A percentile compares a stretch with the other conserved stretches of the same genome.
phyloP scores from a whole-genome alignment of 257 asterid genomes.

The Nyctanthes arbortristis region DNA sequence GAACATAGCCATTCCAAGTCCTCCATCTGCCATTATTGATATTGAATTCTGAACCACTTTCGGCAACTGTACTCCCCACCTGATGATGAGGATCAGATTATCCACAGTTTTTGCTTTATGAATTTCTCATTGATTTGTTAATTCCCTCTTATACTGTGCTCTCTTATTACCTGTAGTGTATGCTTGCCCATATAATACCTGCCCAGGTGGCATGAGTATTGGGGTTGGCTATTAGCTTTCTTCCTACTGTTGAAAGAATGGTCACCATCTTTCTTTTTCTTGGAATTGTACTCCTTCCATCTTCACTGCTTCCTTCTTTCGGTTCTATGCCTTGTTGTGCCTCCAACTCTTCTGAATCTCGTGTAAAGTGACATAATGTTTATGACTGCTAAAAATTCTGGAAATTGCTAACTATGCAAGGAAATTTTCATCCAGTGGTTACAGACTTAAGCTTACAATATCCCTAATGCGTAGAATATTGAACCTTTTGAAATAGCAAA shows the following conservation, averaged over 20 bases:
- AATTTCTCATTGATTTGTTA: neutral
- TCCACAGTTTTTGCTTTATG: constrained; percentile 4
- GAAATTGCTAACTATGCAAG: too few species aligned
- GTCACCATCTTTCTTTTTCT: constrained; percentile 36
- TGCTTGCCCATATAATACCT: constrained; percentile 78
- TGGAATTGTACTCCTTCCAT: constrained; percentile 28
- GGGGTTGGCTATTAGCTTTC: constrained; percentile 71
- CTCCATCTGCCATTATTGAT: constrained; percentile 75
- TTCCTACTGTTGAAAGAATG: constrained; percentile 53
- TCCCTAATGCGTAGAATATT: too few species aligned
- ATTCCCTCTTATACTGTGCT: neutral
- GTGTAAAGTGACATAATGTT: too few species aligned
- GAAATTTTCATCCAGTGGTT: too few species aligned
- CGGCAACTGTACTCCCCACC: constrained; percentile 67
- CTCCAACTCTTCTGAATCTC: constrained; percentile 53
- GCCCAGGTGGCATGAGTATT: constrained; percentile 75
- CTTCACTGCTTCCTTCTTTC: constrained; percentile 37
- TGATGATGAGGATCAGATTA: constrained; percentile 29
- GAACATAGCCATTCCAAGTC: constrained; percentile 98
- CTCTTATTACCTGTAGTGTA: constrained; percentile 67
- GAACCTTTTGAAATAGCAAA: neutral
- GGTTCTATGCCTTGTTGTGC: constrained; percentile 37
- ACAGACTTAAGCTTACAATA: too few species aligned
- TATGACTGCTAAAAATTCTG: too few species aligned
- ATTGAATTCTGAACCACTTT: constrained; percentile 57